Evolutionary conservation across 371 early-diverging fungal species (phyloP).

Genomic region (Paraphysoderma sedebokerense): DNA sequence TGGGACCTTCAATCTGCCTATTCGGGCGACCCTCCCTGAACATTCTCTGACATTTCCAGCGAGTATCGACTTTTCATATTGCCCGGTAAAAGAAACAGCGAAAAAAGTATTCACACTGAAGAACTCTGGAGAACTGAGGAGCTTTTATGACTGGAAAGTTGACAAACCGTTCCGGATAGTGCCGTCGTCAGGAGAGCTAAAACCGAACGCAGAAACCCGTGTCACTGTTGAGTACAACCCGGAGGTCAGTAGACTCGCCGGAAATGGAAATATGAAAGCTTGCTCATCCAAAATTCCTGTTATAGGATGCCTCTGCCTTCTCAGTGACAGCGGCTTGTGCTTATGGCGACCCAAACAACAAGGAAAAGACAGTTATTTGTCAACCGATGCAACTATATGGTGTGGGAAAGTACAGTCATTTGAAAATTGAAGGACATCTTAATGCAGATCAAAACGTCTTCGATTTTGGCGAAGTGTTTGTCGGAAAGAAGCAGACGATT

Average conservation of each 20-base stretch:
- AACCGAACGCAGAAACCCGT: conserved; percentile 9
- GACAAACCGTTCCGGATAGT: conserved; percentile 15
- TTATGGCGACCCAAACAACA: no score
- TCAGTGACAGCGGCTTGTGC: no score
- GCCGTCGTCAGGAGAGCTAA: conserved; percentile 12
- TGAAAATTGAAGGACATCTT: conserved; percentile 10
- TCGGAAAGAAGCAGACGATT: conserved; percentile 17
- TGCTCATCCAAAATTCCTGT: no score
- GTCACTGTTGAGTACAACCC: conserved; percentile 19
- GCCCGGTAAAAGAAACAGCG: conserved; percentile 20
- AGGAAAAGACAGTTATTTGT: no score
- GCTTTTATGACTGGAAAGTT: conserved; percentile 21
- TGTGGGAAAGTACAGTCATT: conserved; percentile 27
- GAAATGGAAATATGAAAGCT: no score
- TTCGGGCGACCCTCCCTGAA: conserved; percentile 25
- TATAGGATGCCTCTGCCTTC: no score
- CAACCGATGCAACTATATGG: conserved; percentile 9
- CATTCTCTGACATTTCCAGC: conserved; percentile 18
- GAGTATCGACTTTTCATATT: conserved; percentile 17
- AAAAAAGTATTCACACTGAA: conserved; percentile 11
- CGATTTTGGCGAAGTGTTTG: conserved; percentile 24
- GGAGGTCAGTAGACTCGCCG: no score
- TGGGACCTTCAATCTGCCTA: conserved; percentile 21
- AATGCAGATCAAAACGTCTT: conserved; percentile 1
- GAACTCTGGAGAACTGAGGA: conserved; percentile 22